Base-by-base conservation (phyloP, 495 filamentous ascomycete genomes). In the Lasiosphaeria ovina region DNA sequence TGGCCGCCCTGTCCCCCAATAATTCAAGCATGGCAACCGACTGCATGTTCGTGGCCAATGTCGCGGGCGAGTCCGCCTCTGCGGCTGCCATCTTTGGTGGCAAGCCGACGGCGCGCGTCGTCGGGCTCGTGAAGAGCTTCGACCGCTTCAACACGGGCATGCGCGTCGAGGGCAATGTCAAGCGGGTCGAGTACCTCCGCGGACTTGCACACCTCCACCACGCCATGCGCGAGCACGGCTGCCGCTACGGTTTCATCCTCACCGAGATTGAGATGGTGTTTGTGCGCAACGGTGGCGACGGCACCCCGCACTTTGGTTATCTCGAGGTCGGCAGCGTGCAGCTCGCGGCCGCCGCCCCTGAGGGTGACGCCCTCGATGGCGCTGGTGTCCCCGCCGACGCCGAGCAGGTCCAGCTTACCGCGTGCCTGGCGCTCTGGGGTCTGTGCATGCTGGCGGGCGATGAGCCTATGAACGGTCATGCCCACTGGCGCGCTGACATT, bases 91-190 rank as follows among this genome's bases (percentile, higher is more conserved):
- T 90, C 52, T 85, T 87, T 67, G 81, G 83, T 35, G 89, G 89
- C 50, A 84, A 87, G 62, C 84, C 85, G 0, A 87, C 88, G 5
- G 90, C 88, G 4, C 89, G 91, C 45, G 84, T 95, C 33, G 90
- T 97, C 44, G 92, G 92, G 6, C 83, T 97, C 6, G 89, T 91
- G 65, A 94, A 93, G 76, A 87, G 84, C 69, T 96, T 91, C 71
- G 89, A 96, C 68, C 85, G 89, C 47, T 97, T 93, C 90, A 96
- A 97, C 79, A 91, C 90, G 3, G 89, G 89, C 58, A 93, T 96
- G 90, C 89, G 92, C 68, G 86, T 86, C 61, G 91, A 93, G 69
- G 82, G 84, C 42, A 88, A 91, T 50, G 80, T 88, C 71, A 85
- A 89, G 61, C 85, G 91, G 34, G 89, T 95, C 57, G 84, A 92